Evolutionary conservation across 2,329 filamentous ascomycete genomes (phyloP), one percentile per base, ranked within the genome.

Genomic region (Diatrype stigma): DNA sequence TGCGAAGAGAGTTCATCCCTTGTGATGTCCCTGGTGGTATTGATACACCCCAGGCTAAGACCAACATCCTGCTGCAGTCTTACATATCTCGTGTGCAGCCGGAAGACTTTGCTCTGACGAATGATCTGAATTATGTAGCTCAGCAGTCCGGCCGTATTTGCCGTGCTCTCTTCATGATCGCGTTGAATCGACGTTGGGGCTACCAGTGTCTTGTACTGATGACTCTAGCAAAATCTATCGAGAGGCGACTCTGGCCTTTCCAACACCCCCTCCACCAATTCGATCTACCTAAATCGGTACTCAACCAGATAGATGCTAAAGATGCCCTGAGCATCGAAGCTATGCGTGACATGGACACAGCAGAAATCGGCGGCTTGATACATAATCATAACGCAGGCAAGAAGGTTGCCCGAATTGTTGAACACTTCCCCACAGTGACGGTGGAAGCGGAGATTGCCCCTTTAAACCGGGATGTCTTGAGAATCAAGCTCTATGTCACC

Each of bases 241-340:
- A 99, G 71, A 96, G 91, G 71, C 86, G 91, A 52, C 86, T 96
- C 11, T 99, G 94, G 94, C 85, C 92, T 0, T 96, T 90, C 62
- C 87, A 96, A 66, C 94, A 99, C 66, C 94, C 94, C 0, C 85
- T 99, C 46, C 88, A 93, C 60, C 94, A 99, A 63, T 99, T 99
- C 56, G 92, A 97, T 53, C 76, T 99, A 1, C 87, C 93, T 0
- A 85, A 87, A 59, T 84, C 91, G 0, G 83, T 99, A 0, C 72
- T 99, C 10, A 87, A 86, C 48, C 88, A 96, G 57, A 76, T 99
- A 3, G 90, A 97, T 59, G 78, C 86, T n/a, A 96, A 89, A 62
- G 83, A 89, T 1, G 75, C 80, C 34, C 72, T 86, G 42, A 90
- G 88, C 0, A 86, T 99, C 26, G 91, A 96, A 66, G 78, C 82